Conservation (phyloP, 257 asterid species). For the Cinchona pubescens region DNA sequence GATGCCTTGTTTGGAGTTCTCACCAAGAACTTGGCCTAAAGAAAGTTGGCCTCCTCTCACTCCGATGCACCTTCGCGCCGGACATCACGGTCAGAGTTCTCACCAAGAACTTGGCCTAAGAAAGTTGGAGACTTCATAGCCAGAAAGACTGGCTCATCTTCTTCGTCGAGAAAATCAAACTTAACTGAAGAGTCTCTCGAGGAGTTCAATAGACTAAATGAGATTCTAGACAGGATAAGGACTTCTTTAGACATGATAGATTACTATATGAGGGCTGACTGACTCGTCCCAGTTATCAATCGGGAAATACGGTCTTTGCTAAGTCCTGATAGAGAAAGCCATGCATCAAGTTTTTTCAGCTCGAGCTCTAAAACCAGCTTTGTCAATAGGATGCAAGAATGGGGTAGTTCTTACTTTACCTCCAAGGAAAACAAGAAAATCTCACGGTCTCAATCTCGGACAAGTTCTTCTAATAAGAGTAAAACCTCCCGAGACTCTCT, state of each 20-base stretch:
- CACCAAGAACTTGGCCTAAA: constrained; percentile 44
- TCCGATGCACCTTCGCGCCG: constrained; percentile 26
- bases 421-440: constrained; percentile 25
- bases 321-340: constrained; percentile 45
- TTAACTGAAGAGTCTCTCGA: constrained; percentile 39
- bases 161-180: constrained; percentile 24
- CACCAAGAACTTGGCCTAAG: constrained; percentile 44
- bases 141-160: constrained; percentile 21
- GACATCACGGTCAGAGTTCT: constrained; percentile 40
- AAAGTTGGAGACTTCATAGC: constrained; percentile 24
- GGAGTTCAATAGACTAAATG: constrained; percentile 49
- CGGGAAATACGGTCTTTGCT: constrained; percentile 41
- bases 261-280: constrained; percentile 64
- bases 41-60: constrained; percentile 35
- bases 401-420: constrained; percentile 54
- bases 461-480: neutral
- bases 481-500: neutral
- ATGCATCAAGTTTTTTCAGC: constrained; percentile 12
- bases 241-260: constrained; percentile 47
- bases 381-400: constrained; percentile 47
- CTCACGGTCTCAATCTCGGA: neutral
- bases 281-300: constrained; percentile 47
- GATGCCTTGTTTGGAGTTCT: no score
- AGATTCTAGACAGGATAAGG: constrained; percentile 34
- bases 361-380: constrained; percentile 39